Evolutionary conservation across 352 stramenopile genomes (phyloP), one percentile per base, ranked within the genome.

Genomic region (Plasmopara muralis): DNA sequence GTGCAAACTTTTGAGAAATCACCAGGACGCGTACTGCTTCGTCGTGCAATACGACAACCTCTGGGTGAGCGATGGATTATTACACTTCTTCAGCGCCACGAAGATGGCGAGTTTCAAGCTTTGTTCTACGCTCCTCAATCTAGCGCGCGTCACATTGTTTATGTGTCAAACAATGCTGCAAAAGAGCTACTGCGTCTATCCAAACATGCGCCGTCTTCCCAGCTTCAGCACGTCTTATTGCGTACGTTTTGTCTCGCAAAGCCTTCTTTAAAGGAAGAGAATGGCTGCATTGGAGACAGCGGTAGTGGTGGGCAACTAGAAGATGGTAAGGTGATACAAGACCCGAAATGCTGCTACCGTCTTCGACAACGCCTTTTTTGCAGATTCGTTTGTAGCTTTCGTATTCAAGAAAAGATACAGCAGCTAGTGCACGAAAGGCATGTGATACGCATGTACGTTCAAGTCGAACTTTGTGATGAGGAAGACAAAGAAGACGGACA

Each of bases 361-460:
- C 43, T 44, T 46, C 37, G 56, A 52, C 61, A 67, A 14, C 53
- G 63, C 4, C 49, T 74, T 12, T 35, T 83, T 6, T 58, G 65
- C 5, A 48, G 68, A 0, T 86, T 90, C 42, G 71, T 71, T 5
- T 72, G 63, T 1, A 64, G 51, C 13, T 50, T 90, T 15, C 74
- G 54, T 12, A 64, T 79, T 15, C 37, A 60, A 0, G 34, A 60
- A 14, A 68, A 64, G 15, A 59, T 60, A 4, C 63, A 84, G 9
- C 77, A 88, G 12, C 10, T 25, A 0, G 34, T 90, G 4, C 53
- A 67, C 7, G 70, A 68, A 28, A 62, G 68, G 4, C 45, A 62
- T 6, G 59, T 84, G 5, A 33, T 77, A 8, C 73, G 75, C 0
- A 50, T 42, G 20, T 86, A 86, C 44, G 50, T 87, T 6, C 77